phyloP scores from a whole-genome alignment of 345 rosid species.

The Citrus trifoliata region DNA sequence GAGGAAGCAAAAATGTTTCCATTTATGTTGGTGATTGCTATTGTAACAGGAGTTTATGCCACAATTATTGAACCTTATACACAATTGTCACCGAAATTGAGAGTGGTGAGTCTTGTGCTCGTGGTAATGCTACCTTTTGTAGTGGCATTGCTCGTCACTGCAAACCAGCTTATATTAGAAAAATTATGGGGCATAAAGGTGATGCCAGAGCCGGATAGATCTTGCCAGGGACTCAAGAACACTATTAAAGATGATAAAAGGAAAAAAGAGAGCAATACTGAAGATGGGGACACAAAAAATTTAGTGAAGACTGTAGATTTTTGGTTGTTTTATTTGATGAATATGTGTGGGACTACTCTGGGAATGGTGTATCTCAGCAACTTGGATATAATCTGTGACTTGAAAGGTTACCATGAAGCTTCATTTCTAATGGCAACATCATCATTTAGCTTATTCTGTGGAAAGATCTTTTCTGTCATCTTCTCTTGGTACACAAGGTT shows the following conservation, averaged over 20 bases:
- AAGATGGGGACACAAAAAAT: background rate
- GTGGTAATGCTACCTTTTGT: conserved; percentile 22
- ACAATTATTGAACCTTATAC: conserved; percentile 8
- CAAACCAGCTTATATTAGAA: background rate
- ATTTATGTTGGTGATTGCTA: conserved; percentile 15
- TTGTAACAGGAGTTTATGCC: conserved; percentile 30
- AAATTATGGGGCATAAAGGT: background rate
- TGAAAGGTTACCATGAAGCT: conserved; percentile 14
- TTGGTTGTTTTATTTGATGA: conserved; percentile 32
- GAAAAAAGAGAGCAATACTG: background rate
- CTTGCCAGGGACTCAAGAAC: background rate
- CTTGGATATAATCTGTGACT: conserved; percentile 35
- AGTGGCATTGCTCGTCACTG: conserved; percentile 15
- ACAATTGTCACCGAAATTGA: background rate
- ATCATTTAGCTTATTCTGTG: conserved; percentile 33
- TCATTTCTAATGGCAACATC: conserved; percentile 27
- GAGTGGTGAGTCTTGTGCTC: conserved; percentile 11
- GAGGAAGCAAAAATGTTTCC: conserved; percentile 17
- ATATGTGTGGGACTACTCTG: conserved; percentile 32
- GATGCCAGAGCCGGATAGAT: background rate
- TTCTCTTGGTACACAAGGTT: conserved; percentile 24
- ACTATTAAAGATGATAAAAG: background rate
- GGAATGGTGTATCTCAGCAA: conserved; percentile 38
- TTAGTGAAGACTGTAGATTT: conserved; percentile 24
- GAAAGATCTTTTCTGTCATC: conserved; percentile 17